phyloP scores from a whole-genome alignment of 257 asterid species.

The Jasminum sambac region DNA sequence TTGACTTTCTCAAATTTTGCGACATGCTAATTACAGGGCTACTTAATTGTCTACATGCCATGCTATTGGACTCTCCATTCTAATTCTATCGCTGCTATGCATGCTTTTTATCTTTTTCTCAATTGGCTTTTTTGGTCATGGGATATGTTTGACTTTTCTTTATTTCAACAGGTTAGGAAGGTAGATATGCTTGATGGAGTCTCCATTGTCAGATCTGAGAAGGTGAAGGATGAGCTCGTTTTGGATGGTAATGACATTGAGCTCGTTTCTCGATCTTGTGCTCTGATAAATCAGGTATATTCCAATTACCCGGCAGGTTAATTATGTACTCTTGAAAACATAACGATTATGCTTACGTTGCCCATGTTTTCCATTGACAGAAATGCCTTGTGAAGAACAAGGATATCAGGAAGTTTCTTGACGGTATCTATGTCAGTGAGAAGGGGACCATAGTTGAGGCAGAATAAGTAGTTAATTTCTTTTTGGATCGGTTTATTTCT shows the following conservation, averaged over 20 bases:
- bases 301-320: background rate
- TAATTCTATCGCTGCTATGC: background rate
- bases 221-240: slow-evolving; percentile 77
- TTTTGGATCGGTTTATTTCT: background rate
- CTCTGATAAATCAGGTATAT: slow-evolving; percentile 74
- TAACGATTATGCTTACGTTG: background rate
- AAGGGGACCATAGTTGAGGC: slow-evolving; percentile 67
- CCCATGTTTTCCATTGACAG: slow-evolving; percentile 34
- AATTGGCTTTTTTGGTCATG: background rate
- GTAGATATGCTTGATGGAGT: slow-evolving; percentile 91
- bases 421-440: slow-evolving; percentile 89
- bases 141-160: background rate
- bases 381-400: slow-evolving; percentile 96
- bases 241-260: slow-evolving; percentile 85
- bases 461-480: slow-evolving; percentile 29
- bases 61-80: background rate
- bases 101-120: background rate
- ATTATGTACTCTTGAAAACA: background rate
- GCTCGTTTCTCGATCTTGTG: slow-evolving; percentile 74
- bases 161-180: slow-evolving; percentile 58
- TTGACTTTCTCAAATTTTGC: background rate
- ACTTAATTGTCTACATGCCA: background rate
- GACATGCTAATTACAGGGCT: background rate
- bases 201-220: slow-evolving; percentile 64
- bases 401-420: slow-evolving; percentile 84